Base-by-base conservation (phyloP, 768 basidiomycete genomes). In the Favolaschia claudopus region DNA sequence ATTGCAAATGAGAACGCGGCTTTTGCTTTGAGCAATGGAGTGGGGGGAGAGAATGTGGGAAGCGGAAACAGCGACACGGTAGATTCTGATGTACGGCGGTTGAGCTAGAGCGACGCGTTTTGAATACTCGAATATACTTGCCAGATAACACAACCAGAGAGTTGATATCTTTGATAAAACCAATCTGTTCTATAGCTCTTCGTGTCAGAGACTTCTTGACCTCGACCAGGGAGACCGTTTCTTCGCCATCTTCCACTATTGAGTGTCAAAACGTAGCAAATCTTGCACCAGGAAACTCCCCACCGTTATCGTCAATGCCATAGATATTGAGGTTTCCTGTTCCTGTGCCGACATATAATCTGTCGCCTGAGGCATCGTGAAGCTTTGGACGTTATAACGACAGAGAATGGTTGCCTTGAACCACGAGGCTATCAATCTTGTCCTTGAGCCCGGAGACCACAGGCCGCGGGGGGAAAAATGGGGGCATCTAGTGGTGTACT, bases 71-170 rank as follows among this genome's bases (percentile, higher is more conserved):
- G 76, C 2, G 89, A 89, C 14, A 92, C 84, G 14, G 79, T 79
- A 15, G 84, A 79, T 68, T 97, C 96, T 96, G 65, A 9, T 29
- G 8, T 32, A 38, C 12, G n/a, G n/a, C 7, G n/a, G 36, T 68
- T 44, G 40, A 43, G 19, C 28, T 39, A 47, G 39, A 31, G 15
- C 25, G 27, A 34, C 46, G 4, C n/a, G n/a, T 29, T 8, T n/a
- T 7, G 5, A 34, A 38, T 14, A 17, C 14, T 28, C 27, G 31
- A 38, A 17, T 3, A 10, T 36, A 66, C 82, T 57, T 68, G 94
- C 96, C 96, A 24, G 93, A 91, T 5, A 99, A 82, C 5, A 92
- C 79, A 3, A 93, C 88, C 22, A 99, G 78, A 4, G 92, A 91
- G 66, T 93, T 89, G n/a, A 92, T 83, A 65, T 94, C 92, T 61